Evolutionary conservation across 768 basidiomycete genomes (phyloP).

Genomic region (Neoboletus subvelutipes): DNA sequence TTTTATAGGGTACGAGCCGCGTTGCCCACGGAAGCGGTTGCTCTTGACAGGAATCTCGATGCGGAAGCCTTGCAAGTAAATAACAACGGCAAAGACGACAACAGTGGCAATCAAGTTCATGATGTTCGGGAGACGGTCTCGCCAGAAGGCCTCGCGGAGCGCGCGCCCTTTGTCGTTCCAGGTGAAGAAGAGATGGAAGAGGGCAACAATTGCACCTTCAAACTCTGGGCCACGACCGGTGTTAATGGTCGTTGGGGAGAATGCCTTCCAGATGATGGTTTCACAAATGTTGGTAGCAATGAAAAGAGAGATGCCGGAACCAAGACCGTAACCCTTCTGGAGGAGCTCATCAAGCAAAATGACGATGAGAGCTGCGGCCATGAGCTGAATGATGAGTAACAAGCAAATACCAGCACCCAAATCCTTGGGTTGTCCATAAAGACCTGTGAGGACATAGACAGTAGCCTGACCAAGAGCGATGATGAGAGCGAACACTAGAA

Average conservation of each 20-base stretch:
- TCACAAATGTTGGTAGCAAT: conserved; percentile 99
- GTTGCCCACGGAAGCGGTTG: conserved; percentile 94
- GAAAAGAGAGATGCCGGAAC: conserved; percentile 97
- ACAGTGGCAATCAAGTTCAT: conserved; percentile 97
- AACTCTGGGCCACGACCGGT: conserved; percentile 98
- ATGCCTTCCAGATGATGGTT: conserved; percentile 99
- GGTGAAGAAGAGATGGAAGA: conserved; percentile 97
- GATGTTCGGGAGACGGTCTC: conserved; percentile 93
- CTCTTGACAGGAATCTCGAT: conserved; percentile 98
- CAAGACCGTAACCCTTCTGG: conserved; percentile 98
- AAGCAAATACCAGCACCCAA: conserved; percentile 97
- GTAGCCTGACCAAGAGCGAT: conserved; percentile 96
- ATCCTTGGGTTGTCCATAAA: conserved; percentile 92
- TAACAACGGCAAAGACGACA: conserved; percentile 89
- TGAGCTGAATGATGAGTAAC: conserved; percentile 92
- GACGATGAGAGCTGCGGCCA: conserved; percentile 92
- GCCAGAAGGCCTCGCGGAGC: conserved; percentile 96
- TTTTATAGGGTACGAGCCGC: conserved; percentile 95
- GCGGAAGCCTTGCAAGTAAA: conserved; percentile 98
- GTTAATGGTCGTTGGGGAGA: conserved; percentile 97
- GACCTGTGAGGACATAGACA: conserved; percentile 94
- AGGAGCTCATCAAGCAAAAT: conserved; percentile 98
- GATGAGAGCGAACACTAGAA: conserved; percentile 89
- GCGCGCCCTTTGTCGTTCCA: conserved; percentile 99
- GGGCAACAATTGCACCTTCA: conserved; percentile 92